A percentile compares a stretch with the other conserved stretches of the same genome.
These are phyloP conservation scores for Podospora appendiculata DNA, from an alignment of 495 filamentous ascomycete genomes.

Conservation along the genomic window DNA sequence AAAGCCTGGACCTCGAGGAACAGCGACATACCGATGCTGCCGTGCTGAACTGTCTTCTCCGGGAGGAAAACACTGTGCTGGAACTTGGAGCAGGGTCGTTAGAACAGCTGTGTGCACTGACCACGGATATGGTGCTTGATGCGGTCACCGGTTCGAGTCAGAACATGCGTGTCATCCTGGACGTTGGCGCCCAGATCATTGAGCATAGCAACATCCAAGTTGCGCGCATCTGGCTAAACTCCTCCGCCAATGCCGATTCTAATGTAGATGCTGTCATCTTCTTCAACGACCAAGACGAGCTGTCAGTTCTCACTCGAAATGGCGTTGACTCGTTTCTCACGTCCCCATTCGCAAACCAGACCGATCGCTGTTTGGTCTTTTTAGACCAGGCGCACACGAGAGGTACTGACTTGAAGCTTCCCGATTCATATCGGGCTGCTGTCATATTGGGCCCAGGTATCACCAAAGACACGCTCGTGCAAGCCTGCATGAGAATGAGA, in stretches of 20 bases:
- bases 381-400: conserved; percentile 72
- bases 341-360: conserved; percentile 53
- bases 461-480: conserved; percentile 65
- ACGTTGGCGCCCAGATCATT: conserved; percentile 68
- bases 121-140: conserved; percentile 38
- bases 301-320: conserved; percentile 35
- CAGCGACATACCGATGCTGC: conserved; percentile 58
- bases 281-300: conserved; percentile 43
- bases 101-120: conserved; percentile 4
- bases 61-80: conserved; percentile 43
- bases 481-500: conserved; percentile 66
- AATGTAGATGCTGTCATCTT: conserved; percentile 44
- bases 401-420: conserved; percentile 65
- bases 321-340: conserved; percentile 45
- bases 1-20: conserved; percentile 46
- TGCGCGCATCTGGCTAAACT: conserved; percentile 38
- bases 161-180: conserved; percentile 52
- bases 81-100: conserved; percentile 3
- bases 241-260: conserved; percentile 4
- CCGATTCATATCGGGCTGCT: conserved; percentile 50
- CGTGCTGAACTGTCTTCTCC: conserved; percentile 51
- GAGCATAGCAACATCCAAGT: conserved; percentile 53
- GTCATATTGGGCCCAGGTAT: conserved; percentile 62
- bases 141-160: conserved; percentile 21
- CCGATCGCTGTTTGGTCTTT: conserved; percentile 60